phyloP scores from a whole-genome alignment of 225 moss, liverwort and hornwort species.

The Marchantia polymorpha region DNA sequence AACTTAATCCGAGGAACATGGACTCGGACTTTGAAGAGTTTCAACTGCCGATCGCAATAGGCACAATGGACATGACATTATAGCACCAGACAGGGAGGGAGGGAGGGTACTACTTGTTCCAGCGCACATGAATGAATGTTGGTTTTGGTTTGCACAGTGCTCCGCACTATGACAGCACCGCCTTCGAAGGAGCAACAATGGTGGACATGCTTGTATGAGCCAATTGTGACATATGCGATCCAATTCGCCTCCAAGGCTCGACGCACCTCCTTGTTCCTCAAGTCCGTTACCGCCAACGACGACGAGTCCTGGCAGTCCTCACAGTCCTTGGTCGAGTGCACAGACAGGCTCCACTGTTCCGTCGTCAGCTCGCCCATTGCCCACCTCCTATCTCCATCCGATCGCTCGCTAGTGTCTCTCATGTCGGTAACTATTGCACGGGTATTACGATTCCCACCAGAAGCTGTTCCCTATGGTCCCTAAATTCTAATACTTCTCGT shows the following conservation, averaged over 20 bases:
- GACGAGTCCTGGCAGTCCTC: not conserved
- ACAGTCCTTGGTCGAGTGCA: not conserved
- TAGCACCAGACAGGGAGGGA: too few relatives aligned
- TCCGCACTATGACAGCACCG: not conserved
- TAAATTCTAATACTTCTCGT: not conserved
- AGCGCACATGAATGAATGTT: not conserved
- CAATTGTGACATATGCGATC: not conserved
- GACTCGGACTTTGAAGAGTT: too few relatives aligned
- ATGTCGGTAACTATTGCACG: not conserved
- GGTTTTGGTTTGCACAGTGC: not conserved
- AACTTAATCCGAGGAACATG: too few relatives aligned
- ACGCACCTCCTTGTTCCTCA: not conserved
- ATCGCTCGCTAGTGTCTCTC: not conserved
- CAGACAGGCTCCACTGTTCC: not conserved
- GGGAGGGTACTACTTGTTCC: not conserved
- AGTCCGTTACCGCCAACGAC: not conserved
- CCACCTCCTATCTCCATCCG: not conserved
- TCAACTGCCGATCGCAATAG: too few relatives aligned
- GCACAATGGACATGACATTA: too few relatives aligned
- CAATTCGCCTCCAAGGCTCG: too few relatives aligned
- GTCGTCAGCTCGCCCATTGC: not conserved
- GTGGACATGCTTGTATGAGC: not conserved
- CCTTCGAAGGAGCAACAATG: not conserved
- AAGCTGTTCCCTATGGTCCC: not conserved
- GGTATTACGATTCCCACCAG: not conserved